Percentiles rank a stretch among this genome's conserved stretches.
Evolutionary conservation across 108 stramenopile species (phyloP).

Genomic region (Fragilariopsis cylindrus): DNA sequence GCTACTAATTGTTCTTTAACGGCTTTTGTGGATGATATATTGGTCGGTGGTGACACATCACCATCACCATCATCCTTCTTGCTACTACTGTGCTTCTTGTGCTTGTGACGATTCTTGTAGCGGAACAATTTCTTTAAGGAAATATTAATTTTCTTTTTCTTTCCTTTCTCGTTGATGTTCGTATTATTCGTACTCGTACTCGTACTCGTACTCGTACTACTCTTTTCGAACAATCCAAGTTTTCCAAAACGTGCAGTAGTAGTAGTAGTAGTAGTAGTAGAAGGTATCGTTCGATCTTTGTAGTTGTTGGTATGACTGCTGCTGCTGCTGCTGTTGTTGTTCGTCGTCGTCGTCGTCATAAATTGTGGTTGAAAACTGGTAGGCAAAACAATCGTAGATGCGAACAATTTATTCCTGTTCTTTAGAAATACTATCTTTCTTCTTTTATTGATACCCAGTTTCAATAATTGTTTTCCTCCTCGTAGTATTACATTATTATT

Average conservation of each 20-base stretch:
- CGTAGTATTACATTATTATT: background rate
- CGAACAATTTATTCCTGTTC: background rate
- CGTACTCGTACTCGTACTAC: background rate
- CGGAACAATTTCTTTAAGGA: no score
- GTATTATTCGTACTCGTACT: background rate
- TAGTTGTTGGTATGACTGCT: background rate
- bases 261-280: no score
- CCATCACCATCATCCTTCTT: no score
- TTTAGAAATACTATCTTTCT: background rate
- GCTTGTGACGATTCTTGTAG: no score
- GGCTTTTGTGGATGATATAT: no score
- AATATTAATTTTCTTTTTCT: no score
- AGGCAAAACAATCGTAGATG: background rate
- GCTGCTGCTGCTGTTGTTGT: background rate
- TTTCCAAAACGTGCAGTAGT: background rate
- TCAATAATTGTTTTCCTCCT: slow-evolving; percentile 4
- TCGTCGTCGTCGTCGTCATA: no score
- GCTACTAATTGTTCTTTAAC: no score
- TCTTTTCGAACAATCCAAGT: background rate
- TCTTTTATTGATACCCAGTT: background rate
- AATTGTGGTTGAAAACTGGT: background rate
- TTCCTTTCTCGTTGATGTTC: no score
- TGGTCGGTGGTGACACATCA: no score
- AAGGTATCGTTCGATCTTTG: no score
- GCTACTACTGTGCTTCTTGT: no score